A percentile compares a stretch with the other conserved stretches of the same genome.
Evolutionary conservation across 202 grass and related monocot genomes (phyloP).

Genomic region (Alloteropsis angusta): DNA sequence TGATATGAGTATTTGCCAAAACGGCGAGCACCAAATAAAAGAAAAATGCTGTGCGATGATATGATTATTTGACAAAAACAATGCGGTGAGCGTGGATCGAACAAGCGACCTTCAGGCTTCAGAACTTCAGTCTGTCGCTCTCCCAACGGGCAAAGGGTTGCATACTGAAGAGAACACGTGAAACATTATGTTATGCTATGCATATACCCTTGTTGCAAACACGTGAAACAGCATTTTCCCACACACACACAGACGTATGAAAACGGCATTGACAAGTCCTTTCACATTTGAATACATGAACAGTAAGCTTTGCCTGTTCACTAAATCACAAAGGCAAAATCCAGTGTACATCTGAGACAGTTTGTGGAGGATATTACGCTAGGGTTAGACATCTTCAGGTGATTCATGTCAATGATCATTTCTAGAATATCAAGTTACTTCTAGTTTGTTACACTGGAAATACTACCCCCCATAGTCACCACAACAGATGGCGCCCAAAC

Average conservation of each 20-base stretch:
- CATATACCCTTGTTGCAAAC: background rate
- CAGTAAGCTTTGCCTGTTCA: background rate
- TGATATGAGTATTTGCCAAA: too few relatives aligned
- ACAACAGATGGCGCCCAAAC: background rate
- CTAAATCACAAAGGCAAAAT: background rate
- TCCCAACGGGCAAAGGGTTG: too few relatives aligned
- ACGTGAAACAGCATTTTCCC: background rate
- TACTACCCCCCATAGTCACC: conserved; percentile 1
- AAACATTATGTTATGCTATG: background rate
- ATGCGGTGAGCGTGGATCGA: conserved; percentile 73
- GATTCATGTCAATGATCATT: conserved; percentile 13
- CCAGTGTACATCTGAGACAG: background rate
- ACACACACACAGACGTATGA: background rate
- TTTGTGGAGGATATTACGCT: background rate
- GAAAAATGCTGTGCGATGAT: background rate
- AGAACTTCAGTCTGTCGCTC: conserved; percentile 94
- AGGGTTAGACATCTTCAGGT: conserved; percentile 13
- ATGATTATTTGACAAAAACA: background rate
- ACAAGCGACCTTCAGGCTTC: conserved; percentile 91
- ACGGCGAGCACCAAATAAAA: too few relatives aligned
- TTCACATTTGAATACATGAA: conserved; percentile 1
- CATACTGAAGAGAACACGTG: background rate
- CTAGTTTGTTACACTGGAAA: conserved; percentile 18
- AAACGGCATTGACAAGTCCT: background rate
- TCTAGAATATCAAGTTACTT: conserved; percentile 27